phyloP scores from a whole-genome alignment of 2,329 filamentous ascomycete species.

The Bimuria novae-zelandiae region DNA sequence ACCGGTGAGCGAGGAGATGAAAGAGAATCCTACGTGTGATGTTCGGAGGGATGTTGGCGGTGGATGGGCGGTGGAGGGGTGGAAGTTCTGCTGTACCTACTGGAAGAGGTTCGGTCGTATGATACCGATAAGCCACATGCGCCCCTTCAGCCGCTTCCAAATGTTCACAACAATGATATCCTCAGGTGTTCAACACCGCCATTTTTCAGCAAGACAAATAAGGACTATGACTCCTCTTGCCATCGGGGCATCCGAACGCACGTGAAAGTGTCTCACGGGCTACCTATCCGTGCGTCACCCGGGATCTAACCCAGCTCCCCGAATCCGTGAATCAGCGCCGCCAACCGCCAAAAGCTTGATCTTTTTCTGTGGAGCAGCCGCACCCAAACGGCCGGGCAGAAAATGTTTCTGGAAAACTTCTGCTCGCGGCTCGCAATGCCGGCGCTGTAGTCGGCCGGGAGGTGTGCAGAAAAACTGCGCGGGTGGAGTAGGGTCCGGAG shows the following conservation, averaged over 20 bases:
- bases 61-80: no score
- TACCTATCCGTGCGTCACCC: background rate
- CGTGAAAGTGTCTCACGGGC: background rate
- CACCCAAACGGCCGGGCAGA: background rate
- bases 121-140: background rate
- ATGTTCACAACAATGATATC: no score
- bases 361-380: background rate
- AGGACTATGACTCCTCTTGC: background rate
- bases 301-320: background rate
- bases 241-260: background rate
- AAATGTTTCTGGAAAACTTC: constrained; percentile 7
- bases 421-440: background rate
- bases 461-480: background rate
- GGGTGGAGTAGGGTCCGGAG: background rate
- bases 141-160: no score
- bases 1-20: background rate
- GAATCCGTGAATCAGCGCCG: background rate
- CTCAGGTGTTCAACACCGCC: no score
- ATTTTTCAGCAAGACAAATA: no score
- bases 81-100: no score
- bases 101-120: no score
- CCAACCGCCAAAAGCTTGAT: background rate
- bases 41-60: no score
- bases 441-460: constrained; percentile 5
- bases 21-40: no score